phyloP scores from a whole-genome alignment of 495 filamentous ascomycete genomes.

The Amphirosellinia nigrospora region DNA sequence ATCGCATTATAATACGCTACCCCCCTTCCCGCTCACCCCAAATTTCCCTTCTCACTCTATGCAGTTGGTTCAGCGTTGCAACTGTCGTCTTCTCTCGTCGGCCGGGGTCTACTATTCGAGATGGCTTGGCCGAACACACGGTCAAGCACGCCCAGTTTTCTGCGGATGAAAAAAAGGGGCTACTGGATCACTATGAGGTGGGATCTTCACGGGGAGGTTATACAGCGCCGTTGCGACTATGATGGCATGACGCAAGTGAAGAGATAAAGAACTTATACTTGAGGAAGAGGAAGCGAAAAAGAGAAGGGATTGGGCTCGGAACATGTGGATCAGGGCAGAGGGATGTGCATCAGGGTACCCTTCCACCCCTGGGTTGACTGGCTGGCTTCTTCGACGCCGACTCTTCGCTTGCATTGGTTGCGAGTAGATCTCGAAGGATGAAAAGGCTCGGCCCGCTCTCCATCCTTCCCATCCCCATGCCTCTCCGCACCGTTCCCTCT shows the following conservation, averaged over 20 bases:
- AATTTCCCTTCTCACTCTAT: constrained; percentile 14
- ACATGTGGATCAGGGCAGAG: background rate
- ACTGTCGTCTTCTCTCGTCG: constrained; percentile 2
- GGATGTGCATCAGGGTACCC: background rate
- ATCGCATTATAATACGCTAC: constrained; percentile 12
- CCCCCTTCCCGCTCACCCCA: constrained; percentile 8
- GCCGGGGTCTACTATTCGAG: background rate
- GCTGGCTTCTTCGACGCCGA: background rate
- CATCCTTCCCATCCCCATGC: constrained; percentile 2
- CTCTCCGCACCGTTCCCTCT: background rate
- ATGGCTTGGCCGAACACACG: background rate
- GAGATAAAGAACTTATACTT: too few species aligned
- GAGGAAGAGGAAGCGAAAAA: background rate
- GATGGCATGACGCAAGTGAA: background rate
- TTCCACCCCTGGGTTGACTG: background rate
- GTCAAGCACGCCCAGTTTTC: background rate
- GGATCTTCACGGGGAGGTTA: background rate
- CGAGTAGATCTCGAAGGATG: background rate
- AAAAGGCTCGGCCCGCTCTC: constrained; percentile 21
- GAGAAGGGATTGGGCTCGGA: background rate
- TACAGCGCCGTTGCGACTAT: background rate
- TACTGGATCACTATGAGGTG: background rate
- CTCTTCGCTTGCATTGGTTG: background rate
- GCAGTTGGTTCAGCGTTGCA: constrained; percentile 29
- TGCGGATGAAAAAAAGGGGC: background rate